These are phyloP conservation scores for Lepiota venenata DNA, from an alignment of 768 basidiomycete genomes.

Conservation along the genomic window DNA sequence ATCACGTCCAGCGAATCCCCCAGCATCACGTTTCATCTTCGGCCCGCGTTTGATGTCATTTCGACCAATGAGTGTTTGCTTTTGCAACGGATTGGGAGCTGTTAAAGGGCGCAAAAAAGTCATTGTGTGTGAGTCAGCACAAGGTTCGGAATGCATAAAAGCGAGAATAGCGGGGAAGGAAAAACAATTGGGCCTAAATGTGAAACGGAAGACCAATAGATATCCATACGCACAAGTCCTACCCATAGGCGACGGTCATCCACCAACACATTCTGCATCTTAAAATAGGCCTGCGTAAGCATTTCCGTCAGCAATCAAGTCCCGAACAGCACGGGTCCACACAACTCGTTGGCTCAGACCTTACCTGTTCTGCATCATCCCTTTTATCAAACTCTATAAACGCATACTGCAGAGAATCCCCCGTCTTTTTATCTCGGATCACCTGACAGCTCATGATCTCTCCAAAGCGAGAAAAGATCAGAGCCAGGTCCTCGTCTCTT, in stretches of 20 bases:
- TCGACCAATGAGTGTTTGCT: conserved; percentile 80
- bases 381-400: conserved; percentile 97
- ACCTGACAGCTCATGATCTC: conserved; percentile 97
- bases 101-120: conserved; percentile 22
- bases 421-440: conserved; percentile 92
- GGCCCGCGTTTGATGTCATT: conserved; percentile 57
- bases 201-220: too few species aligned
- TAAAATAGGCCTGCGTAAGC: conserved; percentile 82
- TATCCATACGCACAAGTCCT: conserved; percentile 90
- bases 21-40: conserved; percentile 32
- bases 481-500: conserved; percentile 91
- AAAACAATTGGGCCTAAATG: too few species aligned
- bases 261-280: conserved; percentile 99
- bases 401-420: conserved; percentile 96
- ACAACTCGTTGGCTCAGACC: conserved; percentile 17
- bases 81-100: conserved; percentile 94
- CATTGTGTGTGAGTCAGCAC: background rate
- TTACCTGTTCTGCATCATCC: conserved; percentile 91
- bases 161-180: background rate
- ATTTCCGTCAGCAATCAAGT: background rate
- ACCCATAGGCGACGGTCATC: conserved; percentile 99
- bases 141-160: too few species aligned
- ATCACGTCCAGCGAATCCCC: conserved; percentile 63
- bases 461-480: conserved; percentile 96
- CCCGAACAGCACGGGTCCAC: conserved; percentile 7